phyloP scores from a whole-genome alignment of 768 basidiomycete genomes.

The Rossbeevera mucosa region DNA sequence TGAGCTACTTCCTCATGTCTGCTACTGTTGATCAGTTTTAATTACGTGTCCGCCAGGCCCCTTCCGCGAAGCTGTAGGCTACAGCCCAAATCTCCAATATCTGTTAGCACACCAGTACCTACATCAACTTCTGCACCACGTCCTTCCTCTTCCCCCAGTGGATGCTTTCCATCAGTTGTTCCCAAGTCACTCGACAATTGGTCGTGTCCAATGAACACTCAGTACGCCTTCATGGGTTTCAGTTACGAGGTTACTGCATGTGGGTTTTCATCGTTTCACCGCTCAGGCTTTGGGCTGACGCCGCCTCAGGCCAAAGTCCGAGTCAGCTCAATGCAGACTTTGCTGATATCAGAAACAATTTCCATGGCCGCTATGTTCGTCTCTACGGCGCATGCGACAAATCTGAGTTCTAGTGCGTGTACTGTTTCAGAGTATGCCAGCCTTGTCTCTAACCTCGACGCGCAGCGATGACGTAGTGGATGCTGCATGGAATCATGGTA shows the following conservation, averaged over 20 bases:
- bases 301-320: conserved; percentile 50
- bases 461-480: conserved; percentile 54
- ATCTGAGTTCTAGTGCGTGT: conserved; percentile 35
- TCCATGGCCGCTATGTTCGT: conserved; percentile 63
- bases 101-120: not conserved
- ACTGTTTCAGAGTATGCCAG: not conserved
- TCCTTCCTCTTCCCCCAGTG: not conserved
- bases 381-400: conserved; percentile 41
- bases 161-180: conserved; percentile 37
- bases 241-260: conserved; percentile 70
- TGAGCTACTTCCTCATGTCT: conserved; percentile 3
- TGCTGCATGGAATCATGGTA: conserved; percentile 62
- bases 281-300: conserved; percentile 1
- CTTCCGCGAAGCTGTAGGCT: conserved; percentile 14
- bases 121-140: not conserved
- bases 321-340: conserved; percentile 52
- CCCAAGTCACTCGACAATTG: conserved; percentile 46
- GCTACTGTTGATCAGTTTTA: conserved; percentile 7
- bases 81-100: not conserved
- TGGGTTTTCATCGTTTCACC: conserved; percentile 26
- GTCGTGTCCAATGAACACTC: conserved; percentile 62
- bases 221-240: conserved; percentile 76
- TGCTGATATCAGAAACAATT: conserved; percentile 51
- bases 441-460: conserved; percentile 15
- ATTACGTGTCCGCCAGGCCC: conserved; percentile 10